Conservation (phyloP, 2,329 filamentous ascomycete genomes). For the Penicillium hordei region DNA sequence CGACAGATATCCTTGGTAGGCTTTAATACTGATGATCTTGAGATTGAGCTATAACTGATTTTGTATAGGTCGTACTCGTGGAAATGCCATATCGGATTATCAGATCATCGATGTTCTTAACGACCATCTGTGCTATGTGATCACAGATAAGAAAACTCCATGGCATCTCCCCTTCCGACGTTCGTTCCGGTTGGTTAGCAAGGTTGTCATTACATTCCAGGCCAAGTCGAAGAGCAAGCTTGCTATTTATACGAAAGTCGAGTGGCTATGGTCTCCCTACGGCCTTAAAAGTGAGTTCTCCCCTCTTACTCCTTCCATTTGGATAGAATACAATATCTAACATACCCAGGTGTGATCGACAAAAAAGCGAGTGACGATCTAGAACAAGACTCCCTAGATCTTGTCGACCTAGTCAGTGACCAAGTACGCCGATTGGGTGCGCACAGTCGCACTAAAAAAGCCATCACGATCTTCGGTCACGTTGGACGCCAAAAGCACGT, state of each 20-base stretch:
- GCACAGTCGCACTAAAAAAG: slow-evolving; percentile 50
- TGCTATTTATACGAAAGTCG: slow-evolving; percentile 81
- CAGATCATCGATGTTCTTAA: slow-evolving; percentile 83
- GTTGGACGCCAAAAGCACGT: slow-evolving; percentile 46
- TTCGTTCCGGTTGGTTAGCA: slow-evolving; percentile 78
- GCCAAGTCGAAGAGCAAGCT: slow-evolving; percentile 91
- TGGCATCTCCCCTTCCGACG: slow-evolving; percentile 85
- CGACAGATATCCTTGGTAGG: slow-evolving; percentile 64
- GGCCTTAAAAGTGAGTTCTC: slow-evolving; percentile 44
- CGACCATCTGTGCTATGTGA: slow-evolving; percentile 71
- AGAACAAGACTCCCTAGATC: slow-evolving; percentile 49
- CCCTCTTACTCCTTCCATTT: background rate
- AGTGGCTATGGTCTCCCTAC: slow-evolving; percentile 71
- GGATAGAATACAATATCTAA: slow-evolving; percentile 8
- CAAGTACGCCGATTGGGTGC: slow-evolving; percentile 49
- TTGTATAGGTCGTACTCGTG: slow-evolving; percentile 49
- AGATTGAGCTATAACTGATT: slow-evolving; percentile 12
- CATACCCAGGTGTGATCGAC: slow-evolving; percentile 52
- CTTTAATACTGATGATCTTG: background rate
- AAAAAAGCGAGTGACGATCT: slow-evolving; percentile 70
- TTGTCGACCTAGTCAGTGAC: slow-evolving; percentile 52
- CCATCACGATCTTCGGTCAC: slow-evolving; percentile 50
- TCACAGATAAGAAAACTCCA: slow-evolving; percentile 63
- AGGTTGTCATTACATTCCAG: slow-evolving; percentile 90
- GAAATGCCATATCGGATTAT: slow-evolving; percentile 69